These are phyloP conservation scores for Parasarocladium wereldwijsianum DNA, from an alignment of 2,329 filamentous ascomycete species.

Conservation along the genomic window DNA sequence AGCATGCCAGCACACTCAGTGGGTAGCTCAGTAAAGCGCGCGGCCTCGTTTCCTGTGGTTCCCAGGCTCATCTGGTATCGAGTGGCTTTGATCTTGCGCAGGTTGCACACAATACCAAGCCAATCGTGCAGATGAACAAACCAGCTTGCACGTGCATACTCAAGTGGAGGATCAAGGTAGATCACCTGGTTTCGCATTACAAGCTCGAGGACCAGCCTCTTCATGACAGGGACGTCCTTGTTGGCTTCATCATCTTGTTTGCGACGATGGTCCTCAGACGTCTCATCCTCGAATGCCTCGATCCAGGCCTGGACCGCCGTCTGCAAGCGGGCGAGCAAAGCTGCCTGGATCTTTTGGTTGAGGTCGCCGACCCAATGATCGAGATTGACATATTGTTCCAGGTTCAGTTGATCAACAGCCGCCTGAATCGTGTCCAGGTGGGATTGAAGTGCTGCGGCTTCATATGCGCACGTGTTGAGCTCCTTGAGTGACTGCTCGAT, in stretches of 20 bases:
- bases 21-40: conserved; percentile 72
- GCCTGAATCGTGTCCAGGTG: conserved; percentile 78
- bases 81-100: conserved; percentile 87
- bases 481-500: conserved; percentile 71
- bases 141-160: conserved; percentile 87
- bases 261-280: conserved; percentile 33
- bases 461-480: conserved; percentile 72
- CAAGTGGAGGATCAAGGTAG: conserved; percentile 84
- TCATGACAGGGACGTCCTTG: conserved; percentile 47
- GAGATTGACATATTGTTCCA: conserved; percentile 92
- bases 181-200: conserved; percentile 98
- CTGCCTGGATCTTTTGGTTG: conserved; percentile 72
- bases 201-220: conserved; percentile 71
- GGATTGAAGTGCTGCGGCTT: conserved; percentile 61
- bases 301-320: conserved; percentile 81
- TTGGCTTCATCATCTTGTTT: conserved; percentile 33
- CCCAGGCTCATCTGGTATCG: conserved; percentile 83
- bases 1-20: conserved; percentile 69
- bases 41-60: conserved; percentile 47
- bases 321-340: conserved; percentile 68
- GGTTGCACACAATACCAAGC: conserved; percentile 83
- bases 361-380: conserved; percentile 77
- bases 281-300: conserved; percentile 57
- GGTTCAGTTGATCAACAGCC: conserved; percentile 86
- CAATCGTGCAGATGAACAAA: conserved; percentile 83